These are phyloP conservation scores for Penicillium malachiteum DNA, from an alignment of 495 filamentous ascomycete genomes.

Conservation along the genomic window DNA sequence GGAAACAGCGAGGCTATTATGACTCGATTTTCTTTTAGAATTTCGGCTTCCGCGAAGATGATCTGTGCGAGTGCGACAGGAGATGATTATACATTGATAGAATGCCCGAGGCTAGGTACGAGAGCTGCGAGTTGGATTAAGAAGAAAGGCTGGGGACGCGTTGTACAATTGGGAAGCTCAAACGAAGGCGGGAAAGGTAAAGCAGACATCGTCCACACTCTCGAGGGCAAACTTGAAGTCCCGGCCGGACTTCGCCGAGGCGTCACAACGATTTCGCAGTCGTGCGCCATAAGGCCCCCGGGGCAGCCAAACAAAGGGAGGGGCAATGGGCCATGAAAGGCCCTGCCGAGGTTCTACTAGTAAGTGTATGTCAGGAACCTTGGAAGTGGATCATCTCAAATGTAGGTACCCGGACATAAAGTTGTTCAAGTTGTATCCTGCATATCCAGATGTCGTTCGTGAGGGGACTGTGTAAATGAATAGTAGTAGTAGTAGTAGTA, in stretches of 20 bases:
- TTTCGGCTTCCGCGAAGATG: no score
- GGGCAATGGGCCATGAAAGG: constrained; percentile 27
- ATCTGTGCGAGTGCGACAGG: no score
- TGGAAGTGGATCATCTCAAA: constrained; percentile 14
- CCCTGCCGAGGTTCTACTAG: constrained; percentile 30
- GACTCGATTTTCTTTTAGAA: no score
- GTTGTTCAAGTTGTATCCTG: constrained; percentile 14
- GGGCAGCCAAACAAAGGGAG: constrained; percentile 25
- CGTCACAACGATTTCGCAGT: constrained; percentile 29
- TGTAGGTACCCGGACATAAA: constrained; percentile 18
- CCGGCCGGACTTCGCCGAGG: constrained; percentile 31
- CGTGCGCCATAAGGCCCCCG: constrained; percentile 28
- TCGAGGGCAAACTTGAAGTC: constrained; percentile 2
- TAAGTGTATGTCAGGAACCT: constrained; percentile 26
- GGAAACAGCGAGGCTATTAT: no score
- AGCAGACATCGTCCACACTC: neutral
- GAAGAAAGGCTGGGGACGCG: no score
- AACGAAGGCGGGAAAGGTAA: no score
- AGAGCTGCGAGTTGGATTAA: no score
- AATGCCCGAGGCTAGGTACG: no score
- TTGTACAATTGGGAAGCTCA: no score
- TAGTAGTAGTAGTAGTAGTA: neutral
- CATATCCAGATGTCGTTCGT: constrained; percentile 5
- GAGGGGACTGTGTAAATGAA: constrained; percentile 1
- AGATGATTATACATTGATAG: no score